Conservation (phyloP, 805 yeast genomes). For the Yarrowia keelungensis region DNA sequence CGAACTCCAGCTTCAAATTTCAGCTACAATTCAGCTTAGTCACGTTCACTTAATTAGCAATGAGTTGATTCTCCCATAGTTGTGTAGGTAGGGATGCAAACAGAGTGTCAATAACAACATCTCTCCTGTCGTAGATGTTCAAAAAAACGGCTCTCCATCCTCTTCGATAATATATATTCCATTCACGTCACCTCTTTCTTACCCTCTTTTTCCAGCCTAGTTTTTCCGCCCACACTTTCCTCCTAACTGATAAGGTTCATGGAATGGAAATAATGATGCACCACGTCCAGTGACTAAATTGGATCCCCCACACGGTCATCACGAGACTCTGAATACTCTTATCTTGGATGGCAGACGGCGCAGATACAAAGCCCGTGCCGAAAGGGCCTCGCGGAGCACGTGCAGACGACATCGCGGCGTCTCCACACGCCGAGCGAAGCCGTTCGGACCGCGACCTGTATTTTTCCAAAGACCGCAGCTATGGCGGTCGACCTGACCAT, state of each 20-base stretch:
- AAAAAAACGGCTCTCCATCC: too few relatives aligned
- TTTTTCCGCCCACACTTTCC: constrained; percentile 7
- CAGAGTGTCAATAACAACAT: too few relatives aligned
- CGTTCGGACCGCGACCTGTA: constrained; percentile 21
- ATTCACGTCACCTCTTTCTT: background rate
- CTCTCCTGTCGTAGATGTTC: background rate
- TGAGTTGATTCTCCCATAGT: too few relatives aligned
- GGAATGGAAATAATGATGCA: constrained; percentile 37
- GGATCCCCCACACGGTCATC: constrained; percentile 35
- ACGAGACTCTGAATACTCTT: constrained; percentile 1
- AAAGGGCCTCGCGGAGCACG: constrained; percentile 31
- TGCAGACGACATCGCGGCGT: background rate
- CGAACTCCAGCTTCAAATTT: too few relatives aligned
- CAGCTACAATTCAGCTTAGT: too few relatives aligned
- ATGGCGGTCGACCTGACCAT: constrained; percentile 11
- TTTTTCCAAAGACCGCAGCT: constrained; percentile 16
- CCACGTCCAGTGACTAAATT: constrained; percentile 39
- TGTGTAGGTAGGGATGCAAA: too few relatives aligned
- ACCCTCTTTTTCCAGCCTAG: background rate
- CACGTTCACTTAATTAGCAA: too few relatives aligned
- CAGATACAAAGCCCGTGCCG: constrained; percentile 34
- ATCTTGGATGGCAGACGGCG: constrained; percentile 35
- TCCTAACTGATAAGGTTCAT: constrained; percentile 31
- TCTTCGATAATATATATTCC: background rate
- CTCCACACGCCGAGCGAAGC: constrained; percentile 17